A percentile compares a stretch with the other conserved stretches of the same genome.
Conservation (phyloP, 768 basidiomycete genomes). For the Lactarius evosmus region DNA sequence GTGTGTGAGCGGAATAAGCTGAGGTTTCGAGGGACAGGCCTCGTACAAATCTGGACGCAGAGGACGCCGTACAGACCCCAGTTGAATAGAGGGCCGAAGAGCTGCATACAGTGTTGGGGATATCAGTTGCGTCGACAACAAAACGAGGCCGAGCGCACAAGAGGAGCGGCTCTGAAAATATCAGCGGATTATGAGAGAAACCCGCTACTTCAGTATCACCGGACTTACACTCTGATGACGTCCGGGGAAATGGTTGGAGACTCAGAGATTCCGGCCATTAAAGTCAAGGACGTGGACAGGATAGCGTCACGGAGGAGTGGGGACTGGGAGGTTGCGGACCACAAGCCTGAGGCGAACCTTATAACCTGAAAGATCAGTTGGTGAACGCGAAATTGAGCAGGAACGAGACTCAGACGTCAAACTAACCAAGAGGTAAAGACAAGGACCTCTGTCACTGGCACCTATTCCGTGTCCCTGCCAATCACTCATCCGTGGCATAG, state of each 20-base stretch:
- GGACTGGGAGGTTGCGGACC: too few species aligned
- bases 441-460: too few species aligned
- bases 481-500: too few species aligned
- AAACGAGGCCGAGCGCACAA: not conserved
- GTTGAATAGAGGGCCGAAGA: not conserved
- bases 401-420: too few species aligned
- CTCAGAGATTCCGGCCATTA: not conserved
- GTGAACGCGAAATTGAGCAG: too few species aligned
- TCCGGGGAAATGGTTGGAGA: not conserved
- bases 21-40: not conserved
- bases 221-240: not conserved
- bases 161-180: not conserved
- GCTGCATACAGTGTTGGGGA: not conserved
- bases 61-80: slow-evolving; percentile 6
- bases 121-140: not conserved
- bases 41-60: not conserved
- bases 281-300: too few species aligned
- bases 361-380: too few species aligned
- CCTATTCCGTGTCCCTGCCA: too few species aligned
- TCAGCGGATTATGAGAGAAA: not conserved
- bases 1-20: not conserved
- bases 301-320: too few species aligned
- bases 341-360: too few species aligned
- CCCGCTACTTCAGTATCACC: not conserved
- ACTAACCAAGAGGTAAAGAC: too few species aligned